Evolutionary conservation across 495 filamentous ascomycete genomes (phyloP), one percentile per base, ranked within the genome.

Genomic region (Staphylotrichum tortipilum): DNA sequence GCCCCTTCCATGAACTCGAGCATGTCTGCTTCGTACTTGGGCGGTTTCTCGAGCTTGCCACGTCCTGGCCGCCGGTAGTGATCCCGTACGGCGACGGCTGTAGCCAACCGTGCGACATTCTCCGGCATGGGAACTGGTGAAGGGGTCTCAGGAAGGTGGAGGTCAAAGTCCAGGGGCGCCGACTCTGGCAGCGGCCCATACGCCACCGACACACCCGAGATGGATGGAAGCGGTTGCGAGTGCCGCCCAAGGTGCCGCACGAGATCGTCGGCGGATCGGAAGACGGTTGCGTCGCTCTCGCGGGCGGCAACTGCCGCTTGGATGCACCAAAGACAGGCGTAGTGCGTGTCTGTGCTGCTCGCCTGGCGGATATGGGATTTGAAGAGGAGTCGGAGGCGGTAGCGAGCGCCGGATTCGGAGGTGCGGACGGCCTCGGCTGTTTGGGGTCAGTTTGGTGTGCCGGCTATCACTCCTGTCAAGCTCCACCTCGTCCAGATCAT

Each of bases 1-100:
- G 68, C 71, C n/a, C 72, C 72, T 12, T 58, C 58, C 12, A 67
- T 54, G 39, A 76, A 76, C 48, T 68, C 62, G 17, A 73, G 56
- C 54, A 70, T 58, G 26, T 66, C 63, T 0, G 63, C 64, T 8
- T 59, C 46, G 31, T 61, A 61, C 6, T 59, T 64, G 12, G 69
- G 59, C 2, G 72, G 72, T 15, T 69, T 59, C 8, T 51, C 52
- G 7, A 63, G 42, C 15, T 62, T 64, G 22, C 44, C 58, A 0
- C 57, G 50, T 1, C 57, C 62, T 15, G 53, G 55, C 24, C 63
- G 59, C 14, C 63, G 60, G 31, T 64, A 43, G 49, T 74, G 66
- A 12, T 63, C 64, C 31, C 53, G 60, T 0, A 54, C 45, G 1
- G 67, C 69, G 14, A 54, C 44, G 0, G 66, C 72, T 2, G 62